Conservation (phyloP, 148 eudicot genomes). For the Pharnaceum exiguum region DNA sequence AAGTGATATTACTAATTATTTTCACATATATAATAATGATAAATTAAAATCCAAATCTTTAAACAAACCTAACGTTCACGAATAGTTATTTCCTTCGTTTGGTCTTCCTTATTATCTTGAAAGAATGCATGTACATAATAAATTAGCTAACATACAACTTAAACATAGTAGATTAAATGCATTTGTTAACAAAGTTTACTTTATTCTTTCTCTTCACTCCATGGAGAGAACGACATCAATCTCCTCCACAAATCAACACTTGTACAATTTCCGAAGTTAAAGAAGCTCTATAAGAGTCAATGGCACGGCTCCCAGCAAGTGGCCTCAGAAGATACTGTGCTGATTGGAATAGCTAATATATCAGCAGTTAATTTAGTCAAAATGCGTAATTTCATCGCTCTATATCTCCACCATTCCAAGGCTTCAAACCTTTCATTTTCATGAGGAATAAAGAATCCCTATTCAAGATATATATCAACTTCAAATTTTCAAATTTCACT, state of each 20-base stretch:
- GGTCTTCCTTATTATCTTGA: too few relatives aligned
- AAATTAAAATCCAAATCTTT: too few relatives aligned
- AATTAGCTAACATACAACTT: too few relatives aligned
- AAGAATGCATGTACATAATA: too few relatives aligned
- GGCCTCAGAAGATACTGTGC: background rate
- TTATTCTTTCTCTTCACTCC: slow-evolving; percentile 2
- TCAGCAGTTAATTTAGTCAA: background rate
- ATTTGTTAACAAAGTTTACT: too few relatives aligned
- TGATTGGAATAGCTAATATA: slow-evolving; percentile 1
- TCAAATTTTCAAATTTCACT: background rate
- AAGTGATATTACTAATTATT: too few relatives aligned
- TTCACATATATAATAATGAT: too few relatives aligned
- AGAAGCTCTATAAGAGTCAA: slow-evolving; percentile 3
- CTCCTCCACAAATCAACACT: background rate
- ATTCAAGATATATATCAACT: background rate
- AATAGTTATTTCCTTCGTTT: too few relatives aligned
- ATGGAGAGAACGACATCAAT: background rate
- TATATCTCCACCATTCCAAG: background rate
- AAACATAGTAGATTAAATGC: too few relatives aligned
- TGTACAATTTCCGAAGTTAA: background rate
- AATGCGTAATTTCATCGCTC: background rate
- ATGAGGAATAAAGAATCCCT: background rate
- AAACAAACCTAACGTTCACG: too few relatives aligned
- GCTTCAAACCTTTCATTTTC: background rate
- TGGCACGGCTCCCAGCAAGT: slow-evolving; percentile 1